Evolutionary conservation across 805 yeast species (phyloP).

Genomic region (Zygosaccharomyces bailii): DNA sequence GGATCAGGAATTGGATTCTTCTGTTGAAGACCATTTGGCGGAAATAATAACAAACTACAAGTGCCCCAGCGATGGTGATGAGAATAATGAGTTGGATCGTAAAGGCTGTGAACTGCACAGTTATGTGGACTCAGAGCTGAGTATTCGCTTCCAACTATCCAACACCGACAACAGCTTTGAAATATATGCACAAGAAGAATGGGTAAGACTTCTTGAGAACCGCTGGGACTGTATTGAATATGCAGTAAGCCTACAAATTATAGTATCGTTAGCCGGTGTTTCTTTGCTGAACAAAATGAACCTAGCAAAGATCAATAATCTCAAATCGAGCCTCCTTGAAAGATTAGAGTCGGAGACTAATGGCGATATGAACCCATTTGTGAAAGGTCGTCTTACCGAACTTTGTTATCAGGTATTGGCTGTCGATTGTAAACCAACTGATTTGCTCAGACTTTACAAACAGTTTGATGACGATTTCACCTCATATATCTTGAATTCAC

Average conservation of each 20-base stretch:
- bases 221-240: conserved; percentile 11
- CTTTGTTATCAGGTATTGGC: conserved; percentile 20
- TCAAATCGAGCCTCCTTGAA: conserved; percentile 12
- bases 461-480: conserved; percentile 9
- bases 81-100: background rate
- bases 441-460: conserved; percentile 20
- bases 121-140: conserved; percentile 22
- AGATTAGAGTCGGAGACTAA: conserved; percentile 1
- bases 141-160: conserved; percentile 17
- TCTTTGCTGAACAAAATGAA: conserved; percentile 28
- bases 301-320: conserved; percentile 13
- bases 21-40: conserved; percentile 8
- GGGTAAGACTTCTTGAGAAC: conserved; percentile 16
- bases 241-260: conserved; percentile 22
- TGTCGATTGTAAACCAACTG: conserved; percentile 20
- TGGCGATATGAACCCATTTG: background rate
- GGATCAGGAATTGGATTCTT: conserved; percentile 6
- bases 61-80: background rate
- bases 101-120: conserved; percentile 16
- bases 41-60: conserved; percentile 11
- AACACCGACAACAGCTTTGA: conserved; percentile 23
- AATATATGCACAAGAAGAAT: conserved; percentile 8
- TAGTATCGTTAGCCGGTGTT: conserved; percentile 21
- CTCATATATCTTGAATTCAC: conserved; percentile 14
- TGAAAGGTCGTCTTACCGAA: conserved; percentile 16